Evolutionary conservation across 2,329 filamentous ascomycete species (phyloP).

Genomic region (Colletotrichum acutatum): DNA sequence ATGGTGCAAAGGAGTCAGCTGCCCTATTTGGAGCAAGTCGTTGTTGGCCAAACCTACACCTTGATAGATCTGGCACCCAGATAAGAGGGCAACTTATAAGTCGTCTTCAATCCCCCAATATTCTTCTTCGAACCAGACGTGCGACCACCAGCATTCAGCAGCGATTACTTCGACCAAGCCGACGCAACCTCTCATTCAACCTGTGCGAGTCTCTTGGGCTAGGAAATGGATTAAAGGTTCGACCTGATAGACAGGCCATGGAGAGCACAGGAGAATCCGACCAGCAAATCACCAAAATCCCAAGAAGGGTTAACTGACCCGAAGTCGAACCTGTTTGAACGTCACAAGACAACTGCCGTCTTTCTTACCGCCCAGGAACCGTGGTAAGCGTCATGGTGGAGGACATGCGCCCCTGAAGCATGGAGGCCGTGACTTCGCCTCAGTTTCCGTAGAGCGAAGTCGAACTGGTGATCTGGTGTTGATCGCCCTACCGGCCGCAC

Average conservation of each 20-base stretch:
- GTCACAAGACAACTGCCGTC: constrained; percentile 13
- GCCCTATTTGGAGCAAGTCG: constrained; percentile 31
- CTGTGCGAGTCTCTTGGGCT: not conserved
- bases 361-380: constrained; percentile 7
- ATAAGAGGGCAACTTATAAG: constrained; percentile 34
- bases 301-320: not conserved
- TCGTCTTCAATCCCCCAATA: not conserved
- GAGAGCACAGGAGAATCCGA: not conserved
- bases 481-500: constrained; percentile 25
- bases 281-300: not conserved
- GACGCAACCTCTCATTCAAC: not conserved
- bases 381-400: constrained; percentile 17
- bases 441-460: not conserved
- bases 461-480: constrained; percentile 18
- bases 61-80: constrained; percentile 16
- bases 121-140: not conserved
- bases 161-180: not conserved
- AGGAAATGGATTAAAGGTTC: no score
- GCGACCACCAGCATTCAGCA: no score
- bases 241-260: not conserved
- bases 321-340: not conserved
- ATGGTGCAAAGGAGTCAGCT: constrained; percentile 34
- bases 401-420: not conserved
- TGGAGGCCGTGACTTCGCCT: constrained; percentile 29
- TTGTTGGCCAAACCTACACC: constrained; percentile 15